These are phyloP conservation scores for Termitomyces heimii DNA, from an alignment of 768 basidiomycete species.

Conservation along the genomic window DNA sequence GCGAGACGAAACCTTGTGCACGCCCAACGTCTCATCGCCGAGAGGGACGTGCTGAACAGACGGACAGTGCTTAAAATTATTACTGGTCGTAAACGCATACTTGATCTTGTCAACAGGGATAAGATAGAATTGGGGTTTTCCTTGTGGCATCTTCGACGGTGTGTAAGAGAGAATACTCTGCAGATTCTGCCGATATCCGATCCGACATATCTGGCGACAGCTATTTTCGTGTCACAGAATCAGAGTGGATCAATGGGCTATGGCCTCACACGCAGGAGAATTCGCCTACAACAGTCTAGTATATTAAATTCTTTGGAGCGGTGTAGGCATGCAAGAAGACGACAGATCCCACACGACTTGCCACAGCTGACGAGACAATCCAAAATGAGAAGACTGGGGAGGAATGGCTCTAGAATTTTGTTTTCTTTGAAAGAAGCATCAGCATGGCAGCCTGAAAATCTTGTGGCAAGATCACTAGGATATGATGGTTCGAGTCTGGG, in stretches of 20 bases:
- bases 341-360: too few species aligned
- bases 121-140: neutral
- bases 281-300: too few species aligned
- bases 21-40: slow-evolving; percentile 38
- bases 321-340: too few species aligned
- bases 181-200: neutral
- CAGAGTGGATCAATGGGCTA: neutral
- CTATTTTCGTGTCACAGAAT: too few species aligned
- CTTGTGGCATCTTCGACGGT: neutral
- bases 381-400: too few species aligned
- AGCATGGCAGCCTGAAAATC: too few species aligned
- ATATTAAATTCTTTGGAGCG: too few species aligned
- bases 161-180: neutral
- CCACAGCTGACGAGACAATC: too few species aligned
- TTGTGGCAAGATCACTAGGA: too few species aligned
- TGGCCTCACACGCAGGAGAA: neutral
- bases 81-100: slow-evolving; percentile 38
- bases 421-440: too few species aligned
- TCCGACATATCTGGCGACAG: neutral
- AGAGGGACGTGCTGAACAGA: slow-evolving; percentile 24
- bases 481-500: too few species aligned
- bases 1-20: slow-evolving; percentile 38
- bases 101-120: slow-evolving; percentile 15
- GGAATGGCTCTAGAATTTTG: too few species aligned
- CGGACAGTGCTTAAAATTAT: slow-evolving; percentile 14